These are phyloP conservation scores for Acorus calamus DNA, from an alignment of 106 monocot genomes.

Conservation along the genomic window DNA sequence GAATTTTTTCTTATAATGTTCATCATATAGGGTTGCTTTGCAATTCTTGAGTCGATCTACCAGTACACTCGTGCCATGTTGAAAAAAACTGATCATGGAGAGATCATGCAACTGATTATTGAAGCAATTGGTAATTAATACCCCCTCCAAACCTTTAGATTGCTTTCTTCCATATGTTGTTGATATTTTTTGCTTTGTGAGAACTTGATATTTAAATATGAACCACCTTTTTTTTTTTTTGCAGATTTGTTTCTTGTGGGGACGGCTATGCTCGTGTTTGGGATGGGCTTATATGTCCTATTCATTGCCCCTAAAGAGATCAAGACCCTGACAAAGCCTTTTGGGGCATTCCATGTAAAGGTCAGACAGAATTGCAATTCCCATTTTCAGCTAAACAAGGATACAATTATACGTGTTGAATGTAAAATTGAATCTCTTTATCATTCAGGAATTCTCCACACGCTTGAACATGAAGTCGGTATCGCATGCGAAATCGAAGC, in stretches of 20 bases:
- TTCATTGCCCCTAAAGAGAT: slow-evolving; percentile 4
- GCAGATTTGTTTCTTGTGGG: slow-evolving; percentile 21
- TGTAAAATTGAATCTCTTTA: neutral
- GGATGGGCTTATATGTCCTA: slow-evolving; percentile 16
- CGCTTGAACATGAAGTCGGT: slow-evolving; percentile 4
- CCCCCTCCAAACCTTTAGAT: neutral
- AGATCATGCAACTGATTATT: slow-evolving; percentile 10
- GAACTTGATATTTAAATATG: neutral
- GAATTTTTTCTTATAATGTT: neutral
- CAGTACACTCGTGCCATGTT: neutral
- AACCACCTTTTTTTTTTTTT: neutral
- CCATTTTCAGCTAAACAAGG: neutral
- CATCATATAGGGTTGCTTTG: slow-evolving; percentile 11
- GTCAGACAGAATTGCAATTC: neutral
- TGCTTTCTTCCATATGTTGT: neutral
- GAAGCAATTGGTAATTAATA: slow-evolving; percentile 14
- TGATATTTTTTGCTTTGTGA: neutral
- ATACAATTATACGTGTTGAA: neutral
- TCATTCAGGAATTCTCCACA: neutral
- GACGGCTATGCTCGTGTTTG: slow-evolving; percentile 17
- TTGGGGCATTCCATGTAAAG: slow-evolving; percentile 3
- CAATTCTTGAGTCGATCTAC: slow-evolving; percentile 5
- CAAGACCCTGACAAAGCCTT: neutral
- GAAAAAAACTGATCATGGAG: neutral
- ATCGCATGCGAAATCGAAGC: slow-evolving; percentile 9